phyloP scores from a whole-genome alignment of 2,329 filamentous ascomycete genomes.

The Diaporthe ampelina region DNA sequence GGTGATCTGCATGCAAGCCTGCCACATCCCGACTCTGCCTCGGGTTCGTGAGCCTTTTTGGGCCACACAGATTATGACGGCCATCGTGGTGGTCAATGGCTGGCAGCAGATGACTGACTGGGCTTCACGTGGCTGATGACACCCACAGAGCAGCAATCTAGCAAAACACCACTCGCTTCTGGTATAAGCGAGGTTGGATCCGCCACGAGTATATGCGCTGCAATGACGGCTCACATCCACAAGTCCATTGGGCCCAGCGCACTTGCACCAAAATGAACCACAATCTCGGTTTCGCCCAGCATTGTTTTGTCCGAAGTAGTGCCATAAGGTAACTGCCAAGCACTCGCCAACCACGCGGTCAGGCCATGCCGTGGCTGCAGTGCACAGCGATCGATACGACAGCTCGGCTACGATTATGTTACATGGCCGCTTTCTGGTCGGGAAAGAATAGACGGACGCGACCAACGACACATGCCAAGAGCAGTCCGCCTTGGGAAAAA shows the following conservation, averaged over 20 bases:
- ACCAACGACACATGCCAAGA: background rate
- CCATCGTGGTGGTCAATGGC: background rate
- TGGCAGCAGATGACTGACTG: background rate
- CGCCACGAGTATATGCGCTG: too few relatives aligned
- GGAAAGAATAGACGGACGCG: conserved; percentile 24
- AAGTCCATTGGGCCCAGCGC: conserved; percentile 1
- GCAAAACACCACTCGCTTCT: background rate
- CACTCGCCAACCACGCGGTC: conserved; percentile 16
- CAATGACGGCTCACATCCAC: background rate
- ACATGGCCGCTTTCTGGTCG: conserved; percentile 6
- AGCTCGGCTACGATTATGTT: conserved; percentile 17
- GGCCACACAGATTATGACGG: background rate
- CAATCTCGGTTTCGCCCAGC: conserved; percentile 2
- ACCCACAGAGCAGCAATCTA: background rate
- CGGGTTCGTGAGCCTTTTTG: background rate
- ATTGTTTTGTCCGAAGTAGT: conserved; percentile 18
- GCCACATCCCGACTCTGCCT: conserved; percentile 3
- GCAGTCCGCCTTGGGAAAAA: background rate
- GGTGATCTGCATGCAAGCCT: conserved; percentile 6
- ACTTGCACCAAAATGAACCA: conserved; percentile 14
- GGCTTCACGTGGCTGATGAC: background rate
- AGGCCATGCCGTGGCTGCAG: conserved; percentile 1
- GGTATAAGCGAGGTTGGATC: background rate
- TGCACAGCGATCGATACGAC: conserved; percentile 19
- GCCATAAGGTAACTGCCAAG: background rate